These are phyloP conservation scores for Saturnispora ahearnii DNA, from an alignment of 805 yeast species.

Conservation along the genomic window DNA sequence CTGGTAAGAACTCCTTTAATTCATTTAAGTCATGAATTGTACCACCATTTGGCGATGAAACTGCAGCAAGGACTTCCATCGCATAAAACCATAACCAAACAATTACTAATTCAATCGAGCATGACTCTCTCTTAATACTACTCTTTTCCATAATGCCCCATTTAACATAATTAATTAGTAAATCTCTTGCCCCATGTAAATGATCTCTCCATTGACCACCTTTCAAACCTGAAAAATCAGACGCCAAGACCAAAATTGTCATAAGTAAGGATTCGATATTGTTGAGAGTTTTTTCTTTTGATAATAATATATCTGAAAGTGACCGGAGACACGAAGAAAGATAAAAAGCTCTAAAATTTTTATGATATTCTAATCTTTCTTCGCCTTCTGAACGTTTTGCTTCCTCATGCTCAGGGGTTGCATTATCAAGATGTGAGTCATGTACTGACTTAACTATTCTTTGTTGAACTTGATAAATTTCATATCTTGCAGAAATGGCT, in stretches of 20 bases:
- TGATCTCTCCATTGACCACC: conserved; percentile 63
- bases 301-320: conserved; percentile 42
- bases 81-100: conserved; percentile 51
- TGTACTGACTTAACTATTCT: background rate
- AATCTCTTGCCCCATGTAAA: conserved; percentile 57
- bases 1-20: conserved; percentile 30
- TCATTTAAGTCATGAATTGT: conserved; percentile 46
- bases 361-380: conserved; percentile 36
- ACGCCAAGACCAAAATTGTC: conserved; percentile 59
- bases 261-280: conserved; percentile 63
- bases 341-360: conserved; percentile 50
- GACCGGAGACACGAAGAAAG: conserved; percentile 56
- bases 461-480: conserved; percentile 25
- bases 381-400: conserved; percentile 9
- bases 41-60: conserved; percentile 52
- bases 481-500: conserved; percentile 62
- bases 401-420: background rate
- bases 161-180: conserved; percentile 38
- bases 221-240: conserved; percentile 50
- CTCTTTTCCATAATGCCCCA: conserved; percentile 4
- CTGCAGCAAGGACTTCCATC: conserved; percentile 53
- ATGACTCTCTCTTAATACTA: conserved; percentile 8
- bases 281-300: conserved; percentile 31
- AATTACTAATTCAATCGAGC: conserved; percentile 29
- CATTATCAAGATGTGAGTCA: background rate